Conservation (phyloP, 768 basidiomycete genomes). For the Lactarius tabidus region DNA sequence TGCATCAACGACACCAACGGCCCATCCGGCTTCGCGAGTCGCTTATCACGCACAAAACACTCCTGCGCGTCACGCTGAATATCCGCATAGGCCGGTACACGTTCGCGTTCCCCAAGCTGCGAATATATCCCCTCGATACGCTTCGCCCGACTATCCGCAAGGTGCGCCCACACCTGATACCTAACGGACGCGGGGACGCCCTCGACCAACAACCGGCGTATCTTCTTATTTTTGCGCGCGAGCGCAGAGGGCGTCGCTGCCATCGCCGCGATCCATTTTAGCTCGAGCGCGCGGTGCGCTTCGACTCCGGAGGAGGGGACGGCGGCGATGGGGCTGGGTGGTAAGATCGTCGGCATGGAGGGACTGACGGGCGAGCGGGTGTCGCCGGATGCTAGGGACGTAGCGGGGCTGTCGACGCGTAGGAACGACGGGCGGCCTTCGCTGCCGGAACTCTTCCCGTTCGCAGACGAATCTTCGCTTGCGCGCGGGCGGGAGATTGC, state of each 20-base stretch:
- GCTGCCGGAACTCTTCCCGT: conserved; percentile 16
- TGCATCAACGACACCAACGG: conserved; percentile 53
- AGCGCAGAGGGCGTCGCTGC: conserved; percentile 53
- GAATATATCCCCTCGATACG: conserved; percentile 65
- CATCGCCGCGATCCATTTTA: conserved; percentile 69
- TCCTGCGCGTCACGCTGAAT: conserved; percentile 57
- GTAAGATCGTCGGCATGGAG: conserved; percentile 7
- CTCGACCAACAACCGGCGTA: conserved; percentile 68
- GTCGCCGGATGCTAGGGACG: conserved; percentile 30
- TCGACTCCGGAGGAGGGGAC: conserved; percentile 30
- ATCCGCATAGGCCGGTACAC: conserved; percentile 44
- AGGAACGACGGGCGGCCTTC: conserved; percentile 25
- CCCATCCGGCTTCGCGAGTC: conserved; percentile 53
- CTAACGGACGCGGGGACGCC: conserved; percentile 78
- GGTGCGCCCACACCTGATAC: conserved; percentile 78
- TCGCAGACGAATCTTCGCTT: conserved; percentile 50
- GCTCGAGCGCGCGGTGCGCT: conserved; percentile 72
- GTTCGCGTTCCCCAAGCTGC: conserved; percentile 54
- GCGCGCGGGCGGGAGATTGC: conserved; percentile 42
- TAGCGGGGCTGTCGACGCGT: conserved; percentile 33
- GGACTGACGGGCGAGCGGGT: conserved; percentile 23
- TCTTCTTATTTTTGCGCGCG: conserved; percentile 75
- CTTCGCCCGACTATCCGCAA: conserved; percentile 72
- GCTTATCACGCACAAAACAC: conserved; percentile 55
- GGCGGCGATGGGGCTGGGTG: conserved; percentile 1